Conservation (phyloP, 495 filamentous ascomycete species). For the Sordaria brevicollis region DNA sequence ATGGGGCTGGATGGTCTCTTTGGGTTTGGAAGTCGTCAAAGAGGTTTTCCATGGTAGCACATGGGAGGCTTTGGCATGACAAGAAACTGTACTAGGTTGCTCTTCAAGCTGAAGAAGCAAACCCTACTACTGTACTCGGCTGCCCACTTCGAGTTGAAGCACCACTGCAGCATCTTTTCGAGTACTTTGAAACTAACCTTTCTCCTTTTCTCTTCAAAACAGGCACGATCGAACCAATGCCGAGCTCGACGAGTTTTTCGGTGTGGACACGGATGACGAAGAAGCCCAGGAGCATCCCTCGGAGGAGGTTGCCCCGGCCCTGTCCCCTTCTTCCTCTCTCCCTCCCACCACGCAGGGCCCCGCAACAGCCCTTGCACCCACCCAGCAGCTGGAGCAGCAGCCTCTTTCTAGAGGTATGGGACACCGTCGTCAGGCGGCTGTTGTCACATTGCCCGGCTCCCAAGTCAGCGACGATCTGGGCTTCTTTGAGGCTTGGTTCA, state of each 20-base stretch:
- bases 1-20: not conserved
- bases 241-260: not conserved
- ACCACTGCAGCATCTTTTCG: not conserved
- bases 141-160: not conserved
- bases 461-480: too few relatives aligned
- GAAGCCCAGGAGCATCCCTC: not conserved
- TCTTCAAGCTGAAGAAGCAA: too few relatives aligned
- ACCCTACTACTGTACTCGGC: too few relatives aligned
- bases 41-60: not conserved
- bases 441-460: not conserved
- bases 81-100: not conserved
- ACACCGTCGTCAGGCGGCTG: not conserved
- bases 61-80: not conserved
- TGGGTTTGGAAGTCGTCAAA: not conserved
- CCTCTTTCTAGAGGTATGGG: not conserved
- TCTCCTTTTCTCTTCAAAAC: not conserved
- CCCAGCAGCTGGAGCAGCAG: not conserved
- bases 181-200: not conserved
- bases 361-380: not conserved
- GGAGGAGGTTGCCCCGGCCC: not conserved
- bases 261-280: not conserved
- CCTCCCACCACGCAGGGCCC: not conserved
- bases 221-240: not conserved
- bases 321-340: not conserved
- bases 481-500: not conserved